Evolutionary conservation across 2,329 filamentous ascomycete species (phyloP).

Genomic region (Fusarium euwallaceae): DNA sequence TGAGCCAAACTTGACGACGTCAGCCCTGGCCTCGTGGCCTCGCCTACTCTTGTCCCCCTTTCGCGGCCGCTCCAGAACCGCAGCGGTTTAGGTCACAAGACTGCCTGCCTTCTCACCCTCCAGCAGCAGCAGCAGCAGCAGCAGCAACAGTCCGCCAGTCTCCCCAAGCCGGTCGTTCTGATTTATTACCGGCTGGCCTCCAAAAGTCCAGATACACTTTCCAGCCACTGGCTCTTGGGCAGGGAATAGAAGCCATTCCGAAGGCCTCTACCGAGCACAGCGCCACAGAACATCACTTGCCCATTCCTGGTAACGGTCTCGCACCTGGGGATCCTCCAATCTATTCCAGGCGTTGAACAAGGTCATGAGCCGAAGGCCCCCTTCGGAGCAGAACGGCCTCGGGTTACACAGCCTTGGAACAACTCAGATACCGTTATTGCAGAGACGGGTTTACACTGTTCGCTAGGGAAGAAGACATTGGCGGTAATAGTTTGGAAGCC

Average conservation of each 20-base stretch:
- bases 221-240: slow-evolving; percentile 4
- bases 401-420: slow-evolving; percentile 41
- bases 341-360: slow-evolving; percentile 37
- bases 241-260: slow-evolving; percentile 17
- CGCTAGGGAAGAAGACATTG: slow-evolving; percentile 26
- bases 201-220: slow-evolving; percentile 17
- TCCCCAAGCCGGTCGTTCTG: slow-evolving; percentile 36
- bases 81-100: slow-evolving; percentile 21
- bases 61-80: slow-evolving; percentile 41
- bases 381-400: slow-evolving; percentile 35
- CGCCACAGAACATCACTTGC: slow-evolving; percentile 17
- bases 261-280: slow-evolving; percentile 16
- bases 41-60: slow-evolving; percentile 40
- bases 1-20: slow-evolving; percentile 45
- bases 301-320: slow-evolving; percentile 28
- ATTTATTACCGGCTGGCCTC: slow-evolving; percentile 12
- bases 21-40: slow-evolving; percentile 47
- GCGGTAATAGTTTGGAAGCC: slow-evolving; percentile 28
- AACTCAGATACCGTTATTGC: slow-evolving; percentile 35
- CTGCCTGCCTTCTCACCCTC: slow-evolving; percentile 21
- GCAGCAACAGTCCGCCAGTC: neutral
- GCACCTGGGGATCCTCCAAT: slow-evolving; percentile 33
- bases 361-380: slow-evolving; percentile 35
- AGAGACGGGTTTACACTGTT: slow-evolving; percentile 34
- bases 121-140: neutral